A percentile compares a stretch with the other conserved stretches of the same genome.
These are phyloP conservation scores for Eucalyptus microcorys DNA, from an alignment of 345 rosid species.

Conservation along the genomic window DNA sequence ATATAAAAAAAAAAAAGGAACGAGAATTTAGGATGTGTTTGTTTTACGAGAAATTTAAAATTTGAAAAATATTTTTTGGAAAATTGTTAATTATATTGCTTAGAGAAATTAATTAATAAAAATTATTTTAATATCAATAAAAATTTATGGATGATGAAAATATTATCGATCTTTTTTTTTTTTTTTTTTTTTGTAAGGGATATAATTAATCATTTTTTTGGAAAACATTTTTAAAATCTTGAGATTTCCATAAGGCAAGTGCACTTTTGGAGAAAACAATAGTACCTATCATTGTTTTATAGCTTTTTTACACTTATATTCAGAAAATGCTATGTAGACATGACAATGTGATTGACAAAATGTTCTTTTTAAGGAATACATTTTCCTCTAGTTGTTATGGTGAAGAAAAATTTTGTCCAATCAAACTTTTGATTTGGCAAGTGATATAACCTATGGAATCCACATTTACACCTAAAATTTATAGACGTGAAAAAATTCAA, in stretches of 20 bases:
- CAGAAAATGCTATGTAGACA: not conserved
- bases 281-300: no score
- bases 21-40: not conserved
- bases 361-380: not conserved
- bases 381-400: not conserved
- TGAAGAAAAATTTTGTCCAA: not conserved
- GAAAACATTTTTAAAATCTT: not conserved
- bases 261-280: not conserved
- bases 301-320: not conserved
- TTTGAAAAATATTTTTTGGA: no score
- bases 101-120: not conserved
- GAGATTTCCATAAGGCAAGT: not conserved
- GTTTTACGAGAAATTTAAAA: no score
- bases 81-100: not conserved
- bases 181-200: not conserved
- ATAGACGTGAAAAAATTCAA: not conserved
- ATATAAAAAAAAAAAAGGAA: not conserved
- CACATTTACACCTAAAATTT: not conserved
- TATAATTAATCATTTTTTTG: not conserved
- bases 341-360: not conserved
- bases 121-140: not conserved
- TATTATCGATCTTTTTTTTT: not conserved
- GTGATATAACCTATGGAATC: not conserved
- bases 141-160: not conserved
- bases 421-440: not conserved